These are phyloP conservation scores for Trametes hirsuta DNA, from an alignment of 1,284 basidiomycete species.

Conservation along the genomic window DNA sequence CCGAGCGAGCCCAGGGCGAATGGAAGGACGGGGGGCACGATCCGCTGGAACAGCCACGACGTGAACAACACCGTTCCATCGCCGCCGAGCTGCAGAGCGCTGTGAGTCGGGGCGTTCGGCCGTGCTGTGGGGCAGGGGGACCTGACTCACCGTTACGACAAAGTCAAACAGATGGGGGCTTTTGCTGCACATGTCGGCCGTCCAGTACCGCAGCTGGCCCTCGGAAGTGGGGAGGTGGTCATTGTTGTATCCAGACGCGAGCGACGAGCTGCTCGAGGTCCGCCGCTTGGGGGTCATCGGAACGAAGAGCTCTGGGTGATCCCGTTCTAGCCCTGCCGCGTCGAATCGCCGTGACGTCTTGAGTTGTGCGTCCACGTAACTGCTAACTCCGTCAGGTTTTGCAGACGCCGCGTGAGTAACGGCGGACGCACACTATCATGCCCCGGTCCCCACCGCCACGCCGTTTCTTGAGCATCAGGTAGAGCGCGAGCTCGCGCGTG, in stretches of 20 bases:
- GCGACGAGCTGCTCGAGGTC: slow-evolving; percentile 67
- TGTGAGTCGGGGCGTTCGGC: background rate
- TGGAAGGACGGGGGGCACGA: slow-evolving; percentile 96
- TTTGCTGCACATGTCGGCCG: slow-evolving; percentile 91
- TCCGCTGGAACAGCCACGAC: slow-evolving; percentile 98
- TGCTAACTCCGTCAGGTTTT: slow-evolving; percentile 33
- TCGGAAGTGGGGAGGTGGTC: slow-evolving; percentile 42
- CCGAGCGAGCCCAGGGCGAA: slow-evolving; percentile 99
- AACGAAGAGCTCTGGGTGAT: slow-evolving; percentile 88
- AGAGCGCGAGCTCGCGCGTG: slow-evolving; percentile 93
- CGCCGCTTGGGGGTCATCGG: slow-evolving; percentile 72
- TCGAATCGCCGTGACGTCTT: slow-evolving; percentile 92
- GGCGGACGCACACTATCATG: slow-evolving; percentile 67
- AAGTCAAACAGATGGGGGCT: slow-evolving; percentile 97
- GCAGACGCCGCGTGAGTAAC: slow-evolving; percentile 11
- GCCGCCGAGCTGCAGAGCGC: slow-evolving; percentile 77
- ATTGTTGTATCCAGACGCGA: slow-evolving; percentile 48
- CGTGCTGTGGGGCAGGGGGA: background rate
- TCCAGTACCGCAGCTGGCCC: slow-evolving; percentile 98
- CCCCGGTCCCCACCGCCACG: slow-evolving; percentile 59
- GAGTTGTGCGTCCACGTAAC: slow-evolving; percentile 97
- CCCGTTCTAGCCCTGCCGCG: slow-evolving; percentile 82
- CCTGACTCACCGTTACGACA: slow-evolving; percentile 84
- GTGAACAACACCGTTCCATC: slow-evolving; percentile 99
- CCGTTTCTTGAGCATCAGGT: slow-evolving; percentile 84